Percentiles rank a stretch among this genome's conserved stretches.
These are phyloP conservation scores for Ganoderma sinense DNA, from an alignment of 1,284 basidiomycete species.

Conservation along the genomic window DNA sequence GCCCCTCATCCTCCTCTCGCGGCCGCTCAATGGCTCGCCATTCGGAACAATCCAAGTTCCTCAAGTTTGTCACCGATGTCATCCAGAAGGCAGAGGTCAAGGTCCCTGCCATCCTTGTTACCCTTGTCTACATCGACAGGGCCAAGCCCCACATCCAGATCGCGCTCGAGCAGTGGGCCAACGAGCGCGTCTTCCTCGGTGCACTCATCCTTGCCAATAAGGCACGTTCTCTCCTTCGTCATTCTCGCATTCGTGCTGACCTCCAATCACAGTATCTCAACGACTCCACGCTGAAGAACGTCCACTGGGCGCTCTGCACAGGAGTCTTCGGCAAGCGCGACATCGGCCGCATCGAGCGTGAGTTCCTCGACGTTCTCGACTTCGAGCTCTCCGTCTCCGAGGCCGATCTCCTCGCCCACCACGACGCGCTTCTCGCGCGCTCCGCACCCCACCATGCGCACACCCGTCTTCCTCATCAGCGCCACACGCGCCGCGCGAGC, in stretches of 20 bases:
- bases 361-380: slow-evolving; percentile 79
- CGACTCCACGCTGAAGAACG: slow-evolving; percentile 79
- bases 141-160: slow-evolving; percentile 78
- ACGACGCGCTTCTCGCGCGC: slow-evolving; percentile 57
- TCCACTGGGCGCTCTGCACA: slow-evolving; percentile 81
- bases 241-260: slow-evolving; percentile 27
- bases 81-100: slow-evolving; percentile 73
- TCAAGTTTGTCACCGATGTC: slow-evolving; percentile 68
- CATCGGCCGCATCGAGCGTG: slow-evolving; percentile 78
- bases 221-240: slow-evolving; percentile 48
- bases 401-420: slow-evolving; percentile 67
- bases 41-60: slow-evolving; percentile 61
- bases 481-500: slow-evolving; percentile 29
- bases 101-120: slow-evolving; percentile 65
- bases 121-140: slow-evolving; percentile 75
- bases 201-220: slow-evolving; percentile 77
- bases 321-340: slow-evolving; percentile 82
- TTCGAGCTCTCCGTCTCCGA: slow-evolving; percentile 72
- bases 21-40: slow-evolving; percentile 56
- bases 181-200: slow-evolving; percentile 78
- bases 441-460: slow-evolving; percentile 29
- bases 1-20: slow-evolving; percentile 59
- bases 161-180: slow-evolving; percentile 80
- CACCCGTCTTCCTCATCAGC: slow-evolving; percentile 26
- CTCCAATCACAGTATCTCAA: slow-evolving; percentile 63